These are phyloP conservation scores for Plasmodium relictum DNA, from an alignment of 169 alveolate genomes.

Conservation along the genomic window DNA sequence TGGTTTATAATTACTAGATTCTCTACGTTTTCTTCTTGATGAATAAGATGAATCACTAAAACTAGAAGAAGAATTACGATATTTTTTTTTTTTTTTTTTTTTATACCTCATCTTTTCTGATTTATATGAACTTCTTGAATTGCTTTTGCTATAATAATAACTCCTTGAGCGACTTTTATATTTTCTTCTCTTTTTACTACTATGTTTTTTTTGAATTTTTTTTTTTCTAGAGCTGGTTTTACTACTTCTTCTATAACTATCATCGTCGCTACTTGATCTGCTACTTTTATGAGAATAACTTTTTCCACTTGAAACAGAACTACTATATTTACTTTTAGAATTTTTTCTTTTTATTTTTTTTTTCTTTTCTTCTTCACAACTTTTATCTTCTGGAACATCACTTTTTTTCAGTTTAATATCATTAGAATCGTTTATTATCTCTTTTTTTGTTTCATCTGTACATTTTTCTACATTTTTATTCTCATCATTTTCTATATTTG, in stretches of 20 bases:
- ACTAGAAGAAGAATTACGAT: constrained; percentile 11
- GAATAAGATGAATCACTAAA: constrained; percentile 34
- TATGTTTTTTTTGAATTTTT: constrained; percentile 13
- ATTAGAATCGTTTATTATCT: background rate
- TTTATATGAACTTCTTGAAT: constrained; percentile 37
- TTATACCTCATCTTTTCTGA: constrained; percentile 8
- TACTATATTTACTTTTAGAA: constrained; percentile 35
- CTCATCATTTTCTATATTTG: background rate
- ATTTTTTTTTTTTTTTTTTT: constrained; percentile 4
- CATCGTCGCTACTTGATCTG: background rate
- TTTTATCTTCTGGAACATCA: constrained; percentile 5
- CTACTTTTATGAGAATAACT: constrained; percentile 21
- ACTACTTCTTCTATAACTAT: background rate
- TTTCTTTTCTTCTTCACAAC: background rate
- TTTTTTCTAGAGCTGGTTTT: constrained; percentile 1
- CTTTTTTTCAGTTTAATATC: background rate
- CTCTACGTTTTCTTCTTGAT: constrained; percentile 24
- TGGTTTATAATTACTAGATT: constrained; percentile 41
- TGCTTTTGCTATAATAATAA: constrained; percentile 5
- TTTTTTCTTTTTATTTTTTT: background rate
- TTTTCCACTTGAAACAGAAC: constrained; percentile 13
- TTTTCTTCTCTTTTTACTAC: constrained; percentile 3
- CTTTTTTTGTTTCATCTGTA: background rate
- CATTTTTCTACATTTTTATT: background rate
- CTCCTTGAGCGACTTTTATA: constrained; percentile 16